phyloP scores from a whole-genome alignment of 139 green algal genomes.

The Edaphochlamys debaryana region DNA sequence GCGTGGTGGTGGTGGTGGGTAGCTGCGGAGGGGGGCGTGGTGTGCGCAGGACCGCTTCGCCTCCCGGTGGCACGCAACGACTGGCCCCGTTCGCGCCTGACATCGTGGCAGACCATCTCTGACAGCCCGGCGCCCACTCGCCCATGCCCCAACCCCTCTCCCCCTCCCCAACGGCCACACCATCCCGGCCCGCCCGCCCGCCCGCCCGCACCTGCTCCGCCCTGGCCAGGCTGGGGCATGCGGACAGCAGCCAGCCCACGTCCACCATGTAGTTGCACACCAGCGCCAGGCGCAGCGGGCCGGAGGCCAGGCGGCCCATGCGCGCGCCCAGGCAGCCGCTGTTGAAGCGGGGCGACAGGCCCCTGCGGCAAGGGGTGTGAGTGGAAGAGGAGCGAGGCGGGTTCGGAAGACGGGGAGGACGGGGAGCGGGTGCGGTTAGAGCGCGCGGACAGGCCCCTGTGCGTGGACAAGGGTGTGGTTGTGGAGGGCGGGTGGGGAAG shows the following conservation, averaged over 20 bases:
- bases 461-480: not conserved
- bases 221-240: slow-evolving; percentile 61
- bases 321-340: slow-evolving; percentile 56
- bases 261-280: slow-evolving; percentile 85
- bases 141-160: too few species aligned
- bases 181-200: too few species aligned
- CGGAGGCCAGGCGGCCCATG: slow-evolving; percentile 53
- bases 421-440: too few species aligned
- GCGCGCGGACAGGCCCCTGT: too few species aligned
- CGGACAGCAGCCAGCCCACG: slow-evolving; percentile 70
- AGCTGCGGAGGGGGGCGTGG: not conserved
- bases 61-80: too few species aligned
- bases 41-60: too few species aligned
- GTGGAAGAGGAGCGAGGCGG: too few species aligned
- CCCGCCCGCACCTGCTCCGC: slow-evolving; percentile 39
- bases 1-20: not conserved
- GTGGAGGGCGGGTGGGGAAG: not conserved
- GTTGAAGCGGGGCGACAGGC: slow-evolving; percentile 46
- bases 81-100: too few species aligned
- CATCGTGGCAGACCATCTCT: not conserved
- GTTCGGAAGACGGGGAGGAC: too few species aligned
- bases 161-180: not conserved
- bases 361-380: too few species aligned
- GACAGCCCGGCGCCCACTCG: not conserved
- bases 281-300: slow-evolving; percentile 52